Evolutionary conservation across 768 basidiomycete species (phyloP).

Genomic region (Dioszegia aurantiaca): DNA sequence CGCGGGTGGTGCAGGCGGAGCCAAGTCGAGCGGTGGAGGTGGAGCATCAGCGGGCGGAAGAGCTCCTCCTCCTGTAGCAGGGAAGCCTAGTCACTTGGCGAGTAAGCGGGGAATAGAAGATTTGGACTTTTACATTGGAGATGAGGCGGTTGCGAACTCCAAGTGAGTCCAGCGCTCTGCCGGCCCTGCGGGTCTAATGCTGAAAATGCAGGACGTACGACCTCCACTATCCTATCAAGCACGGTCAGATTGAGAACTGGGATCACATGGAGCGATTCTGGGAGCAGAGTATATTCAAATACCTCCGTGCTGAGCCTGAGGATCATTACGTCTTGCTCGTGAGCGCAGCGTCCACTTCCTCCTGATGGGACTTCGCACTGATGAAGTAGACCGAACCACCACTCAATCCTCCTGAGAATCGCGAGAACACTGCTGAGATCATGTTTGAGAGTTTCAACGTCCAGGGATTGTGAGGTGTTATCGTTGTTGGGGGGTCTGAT

Average conservation of each 20-base stretch:
- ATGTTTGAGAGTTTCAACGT: slow-evolving; percentile 99
- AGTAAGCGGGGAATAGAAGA: slow-evolving; percentile 97
- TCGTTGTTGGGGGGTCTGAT: too few species aligned
- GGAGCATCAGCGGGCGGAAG: slow-evolving; percentile 54
- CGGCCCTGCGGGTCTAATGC: neutral
- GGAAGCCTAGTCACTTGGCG: slow-evolving; percentile 85
- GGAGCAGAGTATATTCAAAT: slow-evolving; percentile 99
- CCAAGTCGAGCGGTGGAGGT: neutral
- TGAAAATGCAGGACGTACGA: slow-evolving; percentile 65
- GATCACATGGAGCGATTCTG: slow-evolving; percentile 95
- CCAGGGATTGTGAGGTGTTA: slow-evolving; percentile 66
- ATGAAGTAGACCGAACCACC: slow-evolving; percentile 87
- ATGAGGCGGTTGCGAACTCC: slow-evolving; percentile 91
- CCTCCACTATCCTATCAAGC: slow-evolving; percentile 92
- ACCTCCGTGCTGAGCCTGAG: slow-evolving; percentile 94
- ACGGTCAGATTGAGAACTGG: slow-evolving; percentile 91
- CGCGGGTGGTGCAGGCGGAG: slow-evolving; percentile 34
- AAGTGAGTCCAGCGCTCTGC: slow-evolving; percentile 55
- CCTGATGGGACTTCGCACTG: neutral
- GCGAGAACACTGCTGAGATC: slow-evolving; percentile 98
- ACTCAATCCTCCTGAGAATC: slow-evolving; percentile 94
- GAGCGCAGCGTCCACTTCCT: slow-evolving; percentile 46
- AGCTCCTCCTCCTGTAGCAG: slow-evolving; percentile 62
- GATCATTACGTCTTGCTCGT: slow-evolving; percentile 98
- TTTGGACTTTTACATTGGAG: slow-evolving; percentile 98